Conservation (phyloP, 495 filamentous ascomycete species). For the Aspergillus funiculosus region DNA sequence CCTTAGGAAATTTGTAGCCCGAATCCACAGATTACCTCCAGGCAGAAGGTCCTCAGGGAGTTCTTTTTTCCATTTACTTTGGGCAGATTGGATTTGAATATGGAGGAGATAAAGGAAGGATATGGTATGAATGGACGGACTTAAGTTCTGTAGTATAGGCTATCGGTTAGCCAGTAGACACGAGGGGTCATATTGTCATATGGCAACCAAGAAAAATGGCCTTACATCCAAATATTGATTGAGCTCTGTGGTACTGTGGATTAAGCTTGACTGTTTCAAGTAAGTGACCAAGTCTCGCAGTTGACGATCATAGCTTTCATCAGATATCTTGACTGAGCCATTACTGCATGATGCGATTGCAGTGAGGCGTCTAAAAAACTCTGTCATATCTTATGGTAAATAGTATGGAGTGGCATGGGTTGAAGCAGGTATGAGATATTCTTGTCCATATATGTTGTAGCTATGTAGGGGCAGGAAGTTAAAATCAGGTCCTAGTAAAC, state of each 20-base stretch:
- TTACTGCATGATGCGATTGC: slow-evolving; percentile 12
- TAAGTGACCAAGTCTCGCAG: slow-evolving; percentile 27
- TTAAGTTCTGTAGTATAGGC: slow-evolving; percentile 33
- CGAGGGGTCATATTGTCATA: slow-evolving; percentile 2
- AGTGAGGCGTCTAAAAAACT: slow-evolving; percentile 11
- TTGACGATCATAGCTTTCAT: slow-evolving; percentile 28
- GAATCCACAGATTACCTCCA: slow-evolving; percentile 42
- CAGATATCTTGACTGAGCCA: slow-evolving; percentile 1
- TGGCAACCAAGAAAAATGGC: neutral
- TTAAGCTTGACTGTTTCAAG: slow-evolving; percentile 19
- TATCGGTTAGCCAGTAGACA: neutral
- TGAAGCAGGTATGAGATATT: too few species aligned
- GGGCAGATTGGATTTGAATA: slow-evolving; percentile 27
- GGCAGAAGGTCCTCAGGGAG: slow-evolving; percentile 28
- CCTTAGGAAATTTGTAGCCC: slow-evolving; percentile 41
- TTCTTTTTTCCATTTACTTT: slow-evolving; percentile 17
- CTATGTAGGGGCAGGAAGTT: too few species aligned
- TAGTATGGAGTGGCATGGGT: too few species aligned
- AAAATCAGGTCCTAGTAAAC: too few species aligned
- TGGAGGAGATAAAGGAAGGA: slow-evolving; percentile 39
- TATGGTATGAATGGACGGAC: slow-evolving; percentile 39
- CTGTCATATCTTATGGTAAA: too few species aligned
- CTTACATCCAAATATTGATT: slow-evolving; percentile 29
- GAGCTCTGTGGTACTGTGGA: slow-evolving; percentile 13
- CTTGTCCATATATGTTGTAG: too few species aligned